Conservation (phyloP, 1,284 basidiomycete species). For the Somion occarium region DNA sequence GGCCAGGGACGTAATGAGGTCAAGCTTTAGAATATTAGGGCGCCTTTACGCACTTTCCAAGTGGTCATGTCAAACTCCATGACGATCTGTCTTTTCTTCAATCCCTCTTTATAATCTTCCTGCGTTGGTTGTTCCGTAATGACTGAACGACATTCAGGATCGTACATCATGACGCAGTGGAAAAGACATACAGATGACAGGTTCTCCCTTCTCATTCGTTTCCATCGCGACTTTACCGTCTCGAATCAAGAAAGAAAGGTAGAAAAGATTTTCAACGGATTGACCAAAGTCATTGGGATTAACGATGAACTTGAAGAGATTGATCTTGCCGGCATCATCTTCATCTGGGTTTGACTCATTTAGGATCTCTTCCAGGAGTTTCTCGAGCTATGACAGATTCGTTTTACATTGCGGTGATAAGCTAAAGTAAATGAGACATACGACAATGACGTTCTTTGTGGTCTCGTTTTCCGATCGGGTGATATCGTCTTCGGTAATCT, state of each 20-base stretch:
- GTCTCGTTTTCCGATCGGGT: slow-evolving; percentile 77
- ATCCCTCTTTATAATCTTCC: slow-evolving; percentile 58
- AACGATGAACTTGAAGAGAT: slow-evolving; percentile 80
- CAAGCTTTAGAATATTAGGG: neutral
- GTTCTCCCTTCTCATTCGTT: slow-evolving; percentile 60
- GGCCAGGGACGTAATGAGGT: slow-evolving; percentile 1
- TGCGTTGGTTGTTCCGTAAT: slow-evolving; percentile 59
- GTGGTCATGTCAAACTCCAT: slow-evolving; percentile 82
- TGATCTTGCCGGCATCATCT: slow-evolving; percentile 41
- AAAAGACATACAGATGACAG: slow-evolving; percentile 60
- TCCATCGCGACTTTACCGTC: slow-evolving; percentile 78
- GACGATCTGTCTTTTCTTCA: slow-evolving; percentile 77
- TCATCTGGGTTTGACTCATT: neutral
- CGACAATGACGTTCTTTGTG: slow-evolving; percentile 69
- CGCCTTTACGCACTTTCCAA: slow-evolving; percentile 56
- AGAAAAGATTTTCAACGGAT: slow-evolving; percentile 92
- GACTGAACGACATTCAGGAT: slow-evolving; percentile 25
- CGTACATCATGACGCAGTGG: slow-evolving; percentile 23
- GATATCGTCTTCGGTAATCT: slow-evolving; percentile 74
- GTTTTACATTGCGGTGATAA: neutral
- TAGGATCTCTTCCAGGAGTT: slow-evolving; percentile 38
- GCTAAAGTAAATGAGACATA: slow-evolving; percentile 27
- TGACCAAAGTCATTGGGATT: slow-evolving; percentile 88
- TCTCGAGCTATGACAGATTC: slow-evolving; percentile 42
- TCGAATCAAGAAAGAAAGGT: slow-evolving; percentile 86